phyloP scores from a whole-genome alignment of 257 asterid genomes.

The Przewalskia tangutica region DNA sequence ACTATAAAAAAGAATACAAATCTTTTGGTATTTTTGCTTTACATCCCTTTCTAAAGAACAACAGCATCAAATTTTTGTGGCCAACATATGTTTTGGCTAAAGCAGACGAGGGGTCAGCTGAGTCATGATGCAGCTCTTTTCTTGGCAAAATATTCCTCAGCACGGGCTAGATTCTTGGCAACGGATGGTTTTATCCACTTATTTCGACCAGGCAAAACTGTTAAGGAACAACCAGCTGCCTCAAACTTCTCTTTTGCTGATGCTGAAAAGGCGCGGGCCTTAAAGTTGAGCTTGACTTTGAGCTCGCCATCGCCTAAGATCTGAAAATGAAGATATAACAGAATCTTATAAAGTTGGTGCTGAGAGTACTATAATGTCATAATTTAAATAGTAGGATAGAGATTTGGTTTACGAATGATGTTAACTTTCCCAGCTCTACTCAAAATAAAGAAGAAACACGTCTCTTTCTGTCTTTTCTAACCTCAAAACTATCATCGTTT shows the following conservation, averaged over 20 bases:
- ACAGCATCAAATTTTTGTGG: slow-evolving; percentile 6
- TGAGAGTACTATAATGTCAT: background rate
- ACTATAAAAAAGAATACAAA: background rate
- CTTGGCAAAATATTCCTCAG: slow-evolving; percentile 69
- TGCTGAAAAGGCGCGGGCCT: slow-evolving; percentile 53
- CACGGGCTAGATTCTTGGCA: slow-evolving; percentile 52
- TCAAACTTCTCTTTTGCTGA: slow-evolving; percentile 55
- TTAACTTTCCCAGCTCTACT: background rate
- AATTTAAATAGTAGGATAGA: too few species aligned
- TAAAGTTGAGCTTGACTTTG: slow-evolving; percentile 42
- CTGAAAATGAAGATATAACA: slow-evolving; percentile 11
- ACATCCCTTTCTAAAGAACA: slow-evolving; percentile 13
- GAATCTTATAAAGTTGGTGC: background rate
- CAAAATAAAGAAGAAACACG: too few species aligned
- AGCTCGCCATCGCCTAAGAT: slow-evolving; percentile 55
- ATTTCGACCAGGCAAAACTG: slow-evolving; percentile 54
- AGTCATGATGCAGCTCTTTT: slow-evolving; percentile 42
- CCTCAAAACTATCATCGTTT: background rate
- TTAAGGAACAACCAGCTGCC: slow-evolving; percentile 37
- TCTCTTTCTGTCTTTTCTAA: background rate
- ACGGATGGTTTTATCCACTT: slow-evolving; percentile 56
- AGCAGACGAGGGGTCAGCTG: slow-evolving; percentile 29
- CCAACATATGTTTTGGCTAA: slow-evolving; percentile 10
- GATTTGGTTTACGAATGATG: background rate
- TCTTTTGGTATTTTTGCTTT: background rate